Conservation (phyloP, 352 stramenopile genomes). For the Thraustochytrium sp. region DNA sequence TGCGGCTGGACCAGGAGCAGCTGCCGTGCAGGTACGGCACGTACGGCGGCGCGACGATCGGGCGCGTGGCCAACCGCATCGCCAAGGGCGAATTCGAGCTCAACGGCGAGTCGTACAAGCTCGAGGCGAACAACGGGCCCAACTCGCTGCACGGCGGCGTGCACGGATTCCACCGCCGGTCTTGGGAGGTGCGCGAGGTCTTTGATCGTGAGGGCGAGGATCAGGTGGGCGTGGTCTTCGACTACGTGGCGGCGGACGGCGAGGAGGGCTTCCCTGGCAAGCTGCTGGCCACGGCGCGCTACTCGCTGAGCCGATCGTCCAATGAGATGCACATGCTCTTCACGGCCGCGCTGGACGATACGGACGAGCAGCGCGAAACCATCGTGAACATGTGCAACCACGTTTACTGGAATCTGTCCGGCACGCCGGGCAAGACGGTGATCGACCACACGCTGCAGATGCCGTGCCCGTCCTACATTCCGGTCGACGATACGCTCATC, state of each 20-base stretch:
- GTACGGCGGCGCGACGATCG: constrained; percentile 48
- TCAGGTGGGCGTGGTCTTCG: constrained; percentile 25
- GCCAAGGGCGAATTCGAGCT: constrained; percentile 45
- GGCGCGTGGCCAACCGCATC: constrained; percentile 50
- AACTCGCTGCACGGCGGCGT: constrained; percentile 48
- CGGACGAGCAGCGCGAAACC: constrained; percentile 13
- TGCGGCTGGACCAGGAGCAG: not conserved
- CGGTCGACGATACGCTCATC: constrained; percentile 1
- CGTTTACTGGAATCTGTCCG: constrained; percentile 50
- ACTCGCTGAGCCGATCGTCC: constrained; percentile 10
- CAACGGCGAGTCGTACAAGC: constrained; percentile 38
- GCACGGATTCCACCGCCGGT: constrained; percentile 45
- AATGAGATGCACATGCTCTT: constrained; percentile 17
- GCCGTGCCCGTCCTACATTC: constrained; percentile 39
- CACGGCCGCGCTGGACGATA: not conserved
- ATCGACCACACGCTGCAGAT: constrained; percentile 45
- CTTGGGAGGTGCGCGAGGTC: not conserved
- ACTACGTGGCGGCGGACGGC: constrained; percentile 36
- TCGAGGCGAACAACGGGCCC: constrained; percentile 49
- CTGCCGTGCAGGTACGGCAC: constrained; percentile 38
- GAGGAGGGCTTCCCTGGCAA: constrained; percentile 50
- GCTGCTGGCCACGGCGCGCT: constrained; percentile 26
- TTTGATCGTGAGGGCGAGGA: not conserved
- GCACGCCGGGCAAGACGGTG: not conserved
- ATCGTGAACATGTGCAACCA: constrained; percentile 50